Evolutionary conservation across 352 stramenopile genomes (phyloP).

Genomic region (Phytophthora europaea): DNA sequence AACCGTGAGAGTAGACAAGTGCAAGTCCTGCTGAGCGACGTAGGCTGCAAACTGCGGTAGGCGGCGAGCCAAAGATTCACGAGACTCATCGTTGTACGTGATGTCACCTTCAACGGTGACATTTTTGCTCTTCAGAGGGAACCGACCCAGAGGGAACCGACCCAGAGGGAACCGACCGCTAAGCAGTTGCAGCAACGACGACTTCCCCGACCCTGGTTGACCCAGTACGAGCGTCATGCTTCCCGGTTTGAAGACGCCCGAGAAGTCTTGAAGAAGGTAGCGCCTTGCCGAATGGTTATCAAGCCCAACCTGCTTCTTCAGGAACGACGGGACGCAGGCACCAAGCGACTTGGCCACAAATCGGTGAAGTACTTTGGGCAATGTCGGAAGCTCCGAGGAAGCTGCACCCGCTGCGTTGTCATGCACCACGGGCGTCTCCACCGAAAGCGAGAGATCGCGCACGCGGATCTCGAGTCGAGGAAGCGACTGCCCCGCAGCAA

Average conservation of each 20-base stretch:
- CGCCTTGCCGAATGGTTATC: constrained; percentile 15
- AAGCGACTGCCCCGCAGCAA: constrained; percentile 39
- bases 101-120: constrained; percentile 43
- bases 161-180: constrained; percentile 50
- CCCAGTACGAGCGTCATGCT: constrained; percentile 58
- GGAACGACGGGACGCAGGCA: constrained; percentile 8
- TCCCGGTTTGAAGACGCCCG: constrained; percentile 51
- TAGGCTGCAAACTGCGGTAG: constrained; percentile 56
- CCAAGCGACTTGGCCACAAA: constrained; percentile 16
- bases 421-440: constrained; percentile 18
- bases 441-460: constrained; percentile 43
- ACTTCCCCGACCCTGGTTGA: constrained; percentile 61
- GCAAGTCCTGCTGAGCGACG: constrained; percentile 66
- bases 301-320: constrained; percentile 5
- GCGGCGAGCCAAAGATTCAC: constrained; percentile 25
- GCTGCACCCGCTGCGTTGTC: constrained; percentile 4
- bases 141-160: constrained; percentile 46
- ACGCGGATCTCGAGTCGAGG: constrained; percentile 57
- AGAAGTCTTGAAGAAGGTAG: constrained; percentile 51
- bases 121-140: constrained; percentile 34
- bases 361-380: constrained; percentile 32
- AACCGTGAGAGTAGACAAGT: constrained; percentile 56
- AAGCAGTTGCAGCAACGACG: constrained; percentile 51
- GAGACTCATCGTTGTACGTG: constrained; percentile 44
- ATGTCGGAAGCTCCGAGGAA: constrained; percentile 44